Percentiles rank a stretch among this genome's conserved stretches.
Conservation (phyloP, 768 basidiomycete species). For the Rhodotorula sphaerocarpa region DNA sequence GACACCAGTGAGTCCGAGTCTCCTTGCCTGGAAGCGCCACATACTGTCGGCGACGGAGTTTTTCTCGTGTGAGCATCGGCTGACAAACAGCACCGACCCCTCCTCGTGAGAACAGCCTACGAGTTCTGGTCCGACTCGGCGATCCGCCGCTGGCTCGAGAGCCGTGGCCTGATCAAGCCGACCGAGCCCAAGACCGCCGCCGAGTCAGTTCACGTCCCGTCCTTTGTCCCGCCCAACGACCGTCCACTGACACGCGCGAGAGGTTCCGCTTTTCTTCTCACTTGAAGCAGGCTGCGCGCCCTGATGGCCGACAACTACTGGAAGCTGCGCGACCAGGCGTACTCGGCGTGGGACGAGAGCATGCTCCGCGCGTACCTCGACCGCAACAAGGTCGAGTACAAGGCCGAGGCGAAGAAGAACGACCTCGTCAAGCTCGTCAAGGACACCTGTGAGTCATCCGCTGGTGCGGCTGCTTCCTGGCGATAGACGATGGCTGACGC, state of each 20-base stretch:
- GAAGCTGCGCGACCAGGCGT: slow-evolving; percentile 43
- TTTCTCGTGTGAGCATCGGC: too few species aligned
- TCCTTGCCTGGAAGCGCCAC: too few species aligned
- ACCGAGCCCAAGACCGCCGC: slow-evolving; percentile 18
- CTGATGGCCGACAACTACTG: slow-evolving; percentile 46
- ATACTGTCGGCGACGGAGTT: too few species aligned
- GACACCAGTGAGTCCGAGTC: slow-evolving; percentile 29
- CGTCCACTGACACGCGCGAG: background rate
- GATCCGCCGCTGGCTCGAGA: slow-evolving; percentile 36
- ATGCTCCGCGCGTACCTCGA: slow-evolving; percentile 73
- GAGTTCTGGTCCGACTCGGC: slow-evolving; percentile 36
- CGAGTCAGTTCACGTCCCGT: slow-evolving; percentile 16
- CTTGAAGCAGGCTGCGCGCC: slow-evolving; percentile 43
- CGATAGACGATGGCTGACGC: background rate
- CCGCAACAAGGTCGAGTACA: slow-evolving; percentile 60
- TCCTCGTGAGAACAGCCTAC: slow-evolving; percentile 26
- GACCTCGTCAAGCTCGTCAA: slow-evolving; percentile 22
- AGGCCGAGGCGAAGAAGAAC: slow-evolving; percentile 21
- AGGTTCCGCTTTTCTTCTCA: slow-evolving; percentile 5
- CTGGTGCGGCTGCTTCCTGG: background rate
- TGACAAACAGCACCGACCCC: too few species aligned
- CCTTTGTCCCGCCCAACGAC: background rate
- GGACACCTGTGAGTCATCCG: slow-evolving; percentile 16
- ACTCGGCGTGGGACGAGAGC: slow-evolving; percentile 63
- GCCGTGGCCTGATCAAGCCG: slow-evolving; percentile 34